phyloP scores from a whole-genome alignment of 2,329 filamentous ascomycete genomes.

The Penicillium sp. region DNA sequence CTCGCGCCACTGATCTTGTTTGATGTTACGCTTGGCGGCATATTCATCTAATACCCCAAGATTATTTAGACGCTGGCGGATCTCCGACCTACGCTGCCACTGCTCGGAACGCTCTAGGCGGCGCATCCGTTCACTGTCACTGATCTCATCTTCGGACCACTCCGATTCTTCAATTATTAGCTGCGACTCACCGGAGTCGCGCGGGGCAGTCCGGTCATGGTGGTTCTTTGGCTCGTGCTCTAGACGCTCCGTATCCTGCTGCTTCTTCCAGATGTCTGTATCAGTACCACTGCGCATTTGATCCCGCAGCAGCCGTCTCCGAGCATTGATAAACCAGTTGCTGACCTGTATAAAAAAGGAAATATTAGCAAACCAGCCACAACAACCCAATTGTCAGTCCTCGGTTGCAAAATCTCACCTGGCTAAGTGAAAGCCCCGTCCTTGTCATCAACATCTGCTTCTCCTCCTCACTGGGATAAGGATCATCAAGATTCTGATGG shows the following conservation, averaged over 20 bases:
- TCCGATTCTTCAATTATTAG: too few species aligned
- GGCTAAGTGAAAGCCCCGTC: slow-evolving; percentile 74
- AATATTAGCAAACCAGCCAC: slow-evolving; percentile 2
- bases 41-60: too few species aligned
- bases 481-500: slow-evolving; percentile 68
- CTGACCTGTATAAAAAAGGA: slow-evolving; percentile 42
- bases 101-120: too few species aligned
- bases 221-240: too few species aligned
- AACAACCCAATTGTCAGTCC: neutral
- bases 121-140: too few species aligned
- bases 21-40: too few species aligned
- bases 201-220: too few species aligned
- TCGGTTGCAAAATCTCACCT: slow-evolving; percentile 35
- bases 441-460: slow-evolving; percentile 76
- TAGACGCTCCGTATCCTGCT: too few species aligned
- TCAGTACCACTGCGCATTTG: slow-evolving; percentile 40
- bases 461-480: slow-evolving; percentile 84
- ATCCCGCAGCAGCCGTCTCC: slow-evolving; percentile 47
- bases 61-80: too few species aligned
- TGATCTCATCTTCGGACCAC: too few species aligned
- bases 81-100: too few species aligned
- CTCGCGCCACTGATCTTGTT: accelerated
- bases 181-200: too few species aligned
- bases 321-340: slow-evolving; percentile 55
- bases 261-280: neutral